A percentile compares a stretch with the other conserved stretches of the same genome.
Conservation (phyloP, 768 basidiomycete species). For the Royoungia palumana region DNA sequence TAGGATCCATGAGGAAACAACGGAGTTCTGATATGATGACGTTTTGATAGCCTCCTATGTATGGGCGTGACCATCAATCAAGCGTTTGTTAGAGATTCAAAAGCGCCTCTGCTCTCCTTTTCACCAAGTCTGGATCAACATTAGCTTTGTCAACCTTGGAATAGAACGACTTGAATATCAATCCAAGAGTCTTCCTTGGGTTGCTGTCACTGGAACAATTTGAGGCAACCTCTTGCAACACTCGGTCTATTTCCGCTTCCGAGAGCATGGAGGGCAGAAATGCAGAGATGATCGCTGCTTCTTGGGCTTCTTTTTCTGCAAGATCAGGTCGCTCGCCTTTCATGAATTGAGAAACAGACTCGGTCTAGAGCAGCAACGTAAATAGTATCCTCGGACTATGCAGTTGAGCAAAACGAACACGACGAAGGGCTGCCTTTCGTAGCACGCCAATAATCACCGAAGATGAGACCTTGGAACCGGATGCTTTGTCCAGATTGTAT, state of each 20-base stretch:
- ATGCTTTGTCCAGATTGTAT: slow-evolving; percentile 60
- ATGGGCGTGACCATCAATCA: background rate
- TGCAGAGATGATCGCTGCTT: slow-evolving; percentile 51
- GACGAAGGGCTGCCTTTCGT: slow-evolving; percentile 53
- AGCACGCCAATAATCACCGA: slow-evolving; percentile 51
- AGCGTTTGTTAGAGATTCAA: slow-evolving; percentile 19
- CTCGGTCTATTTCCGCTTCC: slow-evolving; percentile 50
- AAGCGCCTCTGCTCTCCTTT: slow-evolving; percentile 44
- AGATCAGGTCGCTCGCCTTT: slow-evolving; percentile 62
- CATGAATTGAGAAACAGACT: slow-evolving; percentile 54
- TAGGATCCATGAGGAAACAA: slow-evolving; percentile 1
- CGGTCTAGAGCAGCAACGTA: slow-evolving; percentile 40
- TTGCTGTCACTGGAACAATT: slow-evolving; percentile 15
- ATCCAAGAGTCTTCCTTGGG: slow-evolving; percentile 36
- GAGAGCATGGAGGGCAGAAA: slow-evolving; percentile 62
- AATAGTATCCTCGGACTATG: slow-evolving; percentile 1
- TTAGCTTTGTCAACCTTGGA: slow-evolving; percentile 53
- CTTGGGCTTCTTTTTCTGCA: slow-evolving; percentile 56
- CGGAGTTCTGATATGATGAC: background rate
- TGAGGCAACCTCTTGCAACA: slow-evolving; percentile 43
- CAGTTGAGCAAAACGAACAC: slow-evolving; percentile 43
- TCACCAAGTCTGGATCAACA: slow-evolving; percentile 58
- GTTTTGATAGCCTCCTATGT: background rate
- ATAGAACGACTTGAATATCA: slow-evolving; percentile 64
- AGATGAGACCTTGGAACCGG: slow-evolving; percentile 42